Base-by-base conservation (phyloP, 768 basidiomycete genomes). In the Tephrocybe rancida region DNA sequence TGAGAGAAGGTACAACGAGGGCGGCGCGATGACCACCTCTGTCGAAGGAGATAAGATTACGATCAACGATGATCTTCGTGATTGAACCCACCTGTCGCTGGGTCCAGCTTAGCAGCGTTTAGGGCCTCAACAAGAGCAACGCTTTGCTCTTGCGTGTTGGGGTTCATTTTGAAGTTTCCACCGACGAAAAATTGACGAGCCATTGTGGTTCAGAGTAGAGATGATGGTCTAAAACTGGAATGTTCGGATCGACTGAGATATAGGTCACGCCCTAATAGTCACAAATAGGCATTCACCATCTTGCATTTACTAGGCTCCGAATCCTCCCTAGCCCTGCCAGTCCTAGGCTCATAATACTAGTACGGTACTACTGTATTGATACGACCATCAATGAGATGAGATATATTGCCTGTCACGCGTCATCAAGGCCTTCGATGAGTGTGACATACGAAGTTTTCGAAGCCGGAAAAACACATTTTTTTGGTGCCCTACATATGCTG, bases 91-190 rank as follows among this genome's bases (percentile, higher is more conserved):
- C 95, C 95, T 48, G 88, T 87, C 32, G 78, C 68, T 21, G 84
- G 75, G 68, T 96, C 92, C 47, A 98, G 73, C 46, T 84, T 75
- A 48, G 93, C 92, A 3, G 83, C 72, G 76, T 97, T 97, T 49
- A 99, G 74, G 44, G 76, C 67, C 47, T 83, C 71, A 61, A 92
- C 72, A 64, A 99, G 82, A 39, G 75, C 72, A 59, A 74, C 74
- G 70, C 89, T 87, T 61, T 84, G 79, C 58, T 79, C 78, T 58
- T 77, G 77, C 32, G 86, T 82, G 54, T 77, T 76, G 25, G 90
- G 90, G 78, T 98, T 96, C 87, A 98, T 88, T 80, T 98, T 99
- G 85, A 96, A 98, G 83, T 98, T 98, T 26, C 95, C 92, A 58
- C 96, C 96, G 63, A 92, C 94, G 67, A 97, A 95, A 77, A 95